Evolutionary conservation across 768 basidiomycete genomes (phyloP).

Genomic region (Hortiboletus flavorubellus): DNA sequence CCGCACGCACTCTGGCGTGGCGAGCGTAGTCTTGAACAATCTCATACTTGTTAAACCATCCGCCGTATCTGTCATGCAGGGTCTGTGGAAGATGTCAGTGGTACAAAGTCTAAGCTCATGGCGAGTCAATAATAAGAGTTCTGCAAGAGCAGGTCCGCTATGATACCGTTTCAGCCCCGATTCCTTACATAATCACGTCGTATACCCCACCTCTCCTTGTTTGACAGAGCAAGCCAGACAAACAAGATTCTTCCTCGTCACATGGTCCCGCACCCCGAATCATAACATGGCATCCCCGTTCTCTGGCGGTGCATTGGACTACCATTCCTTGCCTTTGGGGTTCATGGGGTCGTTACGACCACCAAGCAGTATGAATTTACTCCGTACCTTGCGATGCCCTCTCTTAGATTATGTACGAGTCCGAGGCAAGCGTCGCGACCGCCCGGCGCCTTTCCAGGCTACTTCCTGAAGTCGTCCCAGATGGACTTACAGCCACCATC

Average conservation of each 20-base stretch:
- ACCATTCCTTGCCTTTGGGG: slow-evolving; percentile 63
- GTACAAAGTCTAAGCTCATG: slow-evolving; percentile 51
- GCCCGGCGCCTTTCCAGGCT: slow-evolving; percentile 66
- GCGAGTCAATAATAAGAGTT: not conserved
- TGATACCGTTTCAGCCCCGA: slow-evolving; percentile 46
- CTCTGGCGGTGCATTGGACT: slow-evolving; percentile 56
- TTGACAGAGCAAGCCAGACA: too few relatives aligned
- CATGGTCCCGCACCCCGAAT: too few relatives aligned
- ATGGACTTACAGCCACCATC: slow-evolving; percentile 67
- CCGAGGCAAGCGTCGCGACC: slow-evolving; percentile 64
- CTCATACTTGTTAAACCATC: slow-evolving; percentile 72
- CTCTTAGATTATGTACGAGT: slow-evolving; percentile 67
- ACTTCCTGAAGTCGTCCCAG: slow-evolving; percentile 70
- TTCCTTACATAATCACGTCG: too few relatives aligned
- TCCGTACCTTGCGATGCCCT: slow-evolving; percentile 62
- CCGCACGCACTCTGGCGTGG: slow-evolving; percentile 54
- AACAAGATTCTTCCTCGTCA: too few relatives aligned
- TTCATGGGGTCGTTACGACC: slow-evolving; percentile 74
- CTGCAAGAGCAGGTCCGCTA: slow-evolving; percentile 36
- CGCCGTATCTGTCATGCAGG: slow-evolving; percentile 69
- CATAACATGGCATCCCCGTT: slow-evolving; percentile 40
- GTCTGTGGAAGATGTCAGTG: slow-evolving; percentile 80
- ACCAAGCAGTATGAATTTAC: slow-evolving; percentile 71
- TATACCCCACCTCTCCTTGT: too few relatives aligned
- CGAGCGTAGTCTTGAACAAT: slow-evolving; percentile 59